phyloP scores from a whole-genome alignment of 2,329 filamentous ascomycete species.

The Cladosporium sp. region DNA sequence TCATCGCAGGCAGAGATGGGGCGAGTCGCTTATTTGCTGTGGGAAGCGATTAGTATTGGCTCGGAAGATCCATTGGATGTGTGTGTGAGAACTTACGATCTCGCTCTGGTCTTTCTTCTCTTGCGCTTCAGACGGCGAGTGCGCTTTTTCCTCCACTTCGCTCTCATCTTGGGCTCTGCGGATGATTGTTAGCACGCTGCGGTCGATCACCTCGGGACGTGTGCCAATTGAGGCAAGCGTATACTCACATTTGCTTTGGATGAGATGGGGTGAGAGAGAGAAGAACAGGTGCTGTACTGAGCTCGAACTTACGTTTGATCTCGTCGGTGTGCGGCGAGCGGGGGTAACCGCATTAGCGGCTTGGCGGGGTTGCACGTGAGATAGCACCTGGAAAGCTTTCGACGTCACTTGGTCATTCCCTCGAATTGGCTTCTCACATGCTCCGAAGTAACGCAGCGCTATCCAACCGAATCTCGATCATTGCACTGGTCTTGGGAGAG shows the following conservation, averaged over 20 bases:
- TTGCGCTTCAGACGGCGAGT: constrained; percentile 98
- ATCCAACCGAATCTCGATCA: constrained; percentile 1
- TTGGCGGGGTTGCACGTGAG: constrained; percentile 4
- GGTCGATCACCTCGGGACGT: neutral
- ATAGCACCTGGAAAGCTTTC: neutral
- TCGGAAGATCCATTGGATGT: neutral
- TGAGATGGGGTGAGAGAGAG: constrained; percentile 12
- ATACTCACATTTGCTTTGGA: constrained; percentile 14
- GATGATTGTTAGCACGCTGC: neutral
- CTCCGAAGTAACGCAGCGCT: constrained; percentile 10
- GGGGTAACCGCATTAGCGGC: constrained; percentile 5
- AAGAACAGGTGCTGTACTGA: constrained; percentile 1
- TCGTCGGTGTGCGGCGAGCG: constrained; percentile 7
- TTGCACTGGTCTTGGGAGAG: neutral
- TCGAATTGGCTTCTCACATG: constrained; percentile 1
- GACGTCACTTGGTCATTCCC: constrained; percentile 4
- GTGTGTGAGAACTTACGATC: constrained; percentile 66
- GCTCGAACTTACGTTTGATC: neutral
- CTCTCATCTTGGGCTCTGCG: constrained; percentile 60
- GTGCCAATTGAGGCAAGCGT: neutral
- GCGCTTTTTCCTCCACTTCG: constrained; percentile 99
- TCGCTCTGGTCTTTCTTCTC: constrained; percentile 99
- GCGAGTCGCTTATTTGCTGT: constrained; percentile 46
- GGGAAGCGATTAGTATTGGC: constrained; percentile 17
- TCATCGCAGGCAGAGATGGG: constrained; percentile 28